Percentiles rank a stretch among this genome's conserved stretches.
phyloP scores from a whole-genome alignment of 1,139 yeast genomes.

The Hyphopichia buzzinii region DNA sequence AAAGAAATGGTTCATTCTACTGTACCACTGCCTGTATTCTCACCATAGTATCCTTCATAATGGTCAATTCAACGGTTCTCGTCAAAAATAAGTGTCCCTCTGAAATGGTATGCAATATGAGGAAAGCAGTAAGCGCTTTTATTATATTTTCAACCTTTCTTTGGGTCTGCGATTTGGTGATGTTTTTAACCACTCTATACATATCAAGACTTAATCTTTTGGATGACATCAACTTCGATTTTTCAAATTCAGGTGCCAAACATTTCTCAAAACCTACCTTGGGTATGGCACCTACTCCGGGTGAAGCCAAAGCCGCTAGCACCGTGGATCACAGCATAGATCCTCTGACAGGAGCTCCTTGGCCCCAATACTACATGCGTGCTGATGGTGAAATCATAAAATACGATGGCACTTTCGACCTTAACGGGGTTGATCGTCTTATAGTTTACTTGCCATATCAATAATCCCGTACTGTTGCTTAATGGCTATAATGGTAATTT shows the following conservation, averaged over 20 bases:
- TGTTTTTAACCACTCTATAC: conserved; percentile 41
- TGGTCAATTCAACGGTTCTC: conserved; percentile 26
- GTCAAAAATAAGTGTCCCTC: conserved; percentile 21
- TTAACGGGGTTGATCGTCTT: conserved; percentile 2
- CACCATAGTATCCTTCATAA: conserved; percentile 32
- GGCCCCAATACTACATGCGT: conserved; percentile 6
- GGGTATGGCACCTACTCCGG: neutral
- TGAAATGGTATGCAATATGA: conserved; percentile 25
- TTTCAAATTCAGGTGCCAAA: conserved; percentile 21
- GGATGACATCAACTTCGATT: conserved; percentile 38
- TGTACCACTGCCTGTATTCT: conserved; percentile 34
- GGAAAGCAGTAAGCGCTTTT: conserved; percentile 40
- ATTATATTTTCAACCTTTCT: conserved; percentile 38
- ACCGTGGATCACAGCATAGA: conserved; percentile 5
- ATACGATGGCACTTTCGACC: conserved; percentile 4
- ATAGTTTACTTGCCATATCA: conserved; percentile 4
- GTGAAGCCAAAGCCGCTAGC: neutral
- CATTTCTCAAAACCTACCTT: neutral
- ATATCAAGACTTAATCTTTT: conserved; percentile 39
- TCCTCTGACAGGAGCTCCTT: conserved; percentile 9
- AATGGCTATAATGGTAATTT: too few relatives aligned
- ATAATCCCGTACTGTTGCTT: too few relatives aligned
- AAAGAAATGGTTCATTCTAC: conserved; percentile 43
- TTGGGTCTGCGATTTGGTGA: conserved; percentile 39
- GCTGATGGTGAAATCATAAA: conserved; percentile 4